Evolutionary conservation across 148 eudicot genomes (phyloP).

Genomic region (Euryodendron excelsum): DNA sequence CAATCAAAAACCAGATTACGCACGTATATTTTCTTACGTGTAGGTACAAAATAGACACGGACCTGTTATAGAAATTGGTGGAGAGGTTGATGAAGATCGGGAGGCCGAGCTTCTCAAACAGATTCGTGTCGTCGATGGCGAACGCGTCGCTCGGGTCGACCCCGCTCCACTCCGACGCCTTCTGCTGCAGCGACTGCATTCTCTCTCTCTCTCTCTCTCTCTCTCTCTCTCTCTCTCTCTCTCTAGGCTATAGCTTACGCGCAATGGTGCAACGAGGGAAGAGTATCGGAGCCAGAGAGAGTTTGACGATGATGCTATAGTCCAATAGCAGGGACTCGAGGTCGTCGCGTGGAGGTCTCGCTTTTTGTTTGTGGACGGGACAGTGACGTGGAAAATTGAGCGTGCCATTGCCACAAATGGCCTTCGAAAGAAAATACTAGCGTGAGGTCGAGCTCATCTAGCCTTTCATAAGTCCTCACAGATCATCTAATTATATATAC

Average conservation of each 20-base stretch:
- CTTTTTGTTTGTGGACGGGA: background rate
- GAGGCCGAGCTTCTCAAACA: constrained; percentile 75
- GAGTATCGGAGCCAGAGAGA: background rate
- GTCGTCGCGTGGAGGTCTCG: background rate
- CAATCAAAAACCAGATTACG: background rate
- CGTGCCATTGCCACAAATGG: too few species aligned
- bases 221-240: background rate
- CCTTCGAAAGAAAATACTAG: too few species aligned
- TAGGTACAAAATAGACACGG: background rate
- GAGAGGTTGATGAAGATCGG: constrained; percentile 77
- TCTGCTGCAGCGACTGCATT: constrained; percentile 84
- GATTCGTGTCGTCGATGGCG: constrained; percentile 77
- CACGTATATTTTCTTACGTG: background rate
- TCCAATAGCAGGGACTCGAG: background rate
- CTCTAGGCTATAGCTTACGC: too few species aligned
- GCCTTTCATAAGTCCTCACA: too few species aligned
- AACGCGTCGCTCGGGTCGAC: constrained; percentile 65
- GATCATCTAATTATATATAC: too few species aligned
- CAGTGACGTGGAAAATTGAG: too few species aligned
- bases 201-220: background rate
- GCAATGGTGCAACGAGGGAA: background rate
- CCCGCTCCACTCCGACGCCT: constrained; percentile 88
- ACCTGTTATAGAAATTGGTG: constrained; percentile 81
- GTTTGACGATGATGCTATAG: background rate
- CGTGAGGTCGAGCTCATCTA: too few species aligned